Percentiles rank a stretch among this genome's conserved stretches.
phyloP scores from a whole-genome alignment of 768 basidiomycete species.

The Trametes sanguinea region DNA sequence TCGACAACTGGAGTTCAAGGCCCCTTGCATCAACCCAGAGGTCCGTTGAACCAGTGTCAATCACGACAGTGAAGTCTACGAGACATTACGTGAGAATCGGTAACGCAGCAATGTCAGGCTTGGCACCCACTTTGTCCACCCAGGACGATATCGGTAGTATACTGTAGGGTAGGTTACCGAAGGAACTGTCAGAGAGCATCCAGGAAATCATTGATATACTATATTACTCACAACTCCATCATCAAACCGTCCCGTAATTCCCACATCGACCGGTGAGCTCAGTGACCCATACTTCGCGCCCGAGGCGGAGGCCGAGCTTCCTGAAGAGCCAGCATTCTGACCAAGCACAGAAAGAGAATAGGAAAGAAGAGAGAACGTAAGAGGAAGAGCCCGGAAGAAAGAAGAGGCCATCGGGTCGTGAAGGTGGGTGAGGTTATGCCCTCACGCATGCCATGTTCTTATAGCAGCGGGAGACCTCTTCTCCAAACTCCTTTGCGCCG shows the following conservation, averaged over 20 bases:
- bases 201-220: no score
- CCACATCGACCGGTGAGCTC: background rate
- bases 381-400: background rate
- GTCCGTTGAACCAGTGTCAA: slow-evolving; percentile 39
- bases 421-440: background rate
- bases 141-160: background rate
- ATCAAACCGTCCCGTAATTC: background rate
- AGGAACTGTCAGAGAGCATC: no score
- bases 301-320: background rate
- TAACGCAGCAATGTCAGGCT: background rate
- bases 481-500: background rate
- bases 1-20: slow-evolving; percentile 26
- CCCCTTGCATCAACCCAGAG: slow-evolving; percentile 31
- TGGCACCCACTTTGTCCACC: slow-evolving; percentile 3
- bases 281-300: background rate
- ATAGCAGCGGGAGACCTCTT: background rate
- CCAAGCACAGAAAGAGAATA: background rate
- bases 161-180: background rate
- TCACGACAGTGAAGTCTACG: slow-evolving; percentile 33
- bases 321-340: background rate
- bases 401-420: background rate
- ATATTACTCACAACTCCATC: background rate
- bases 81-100: background rate
- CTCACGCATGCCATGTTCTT: background rate
- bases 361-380: background rate